Conservation (phyloP, 805 yeast genomes). For the Torulaspora delbrueckii region DNA sequence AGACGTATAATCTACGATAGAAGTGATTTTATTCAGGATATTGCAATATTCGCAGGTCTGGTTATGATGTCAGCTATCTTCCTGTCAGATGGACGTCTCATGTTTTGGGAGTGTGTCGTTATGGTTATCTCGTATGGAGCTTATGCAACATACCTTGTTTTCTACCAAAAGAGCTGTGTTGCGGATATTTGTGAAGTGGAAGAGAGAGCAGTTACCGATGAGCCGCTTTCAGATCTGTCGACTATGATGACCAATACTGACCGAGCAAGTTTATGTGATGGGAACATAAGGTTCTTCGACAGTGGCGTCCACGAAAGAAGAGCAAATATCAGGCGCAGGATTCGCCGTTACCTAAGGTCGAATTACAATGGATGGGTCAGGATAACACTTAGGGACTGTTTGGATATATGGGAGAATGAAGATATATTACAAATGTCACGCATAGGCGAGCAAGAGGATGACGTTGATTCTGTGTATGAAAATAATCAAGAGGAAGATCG, state of each 20-base stretch:
- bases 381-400: constrained; percentile 25
- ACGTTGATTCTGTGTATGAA: constrained; percentile 1
- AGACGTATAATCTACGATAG: constrained; percentile 31
- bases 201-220: neutral
- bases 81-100: constrained; percentile 51
- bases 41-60: constrained; percentile 50
- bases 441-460: constrained; percentile 2
- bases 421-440: constrained; percentile 1
- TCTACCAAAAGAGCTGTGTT: constrained; percentile 17
- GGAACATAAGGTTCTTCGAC: constrained; percentile 17
- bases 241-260: constrained; percentile 11
- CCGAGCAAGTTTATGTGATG: constrained; percentile 1
- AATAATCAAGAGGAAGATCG: constrained; percentile 3
- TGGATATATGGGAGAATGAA: constrained; percentile 30
- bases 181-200: neutral
- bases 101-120: constrained; percentile 49
- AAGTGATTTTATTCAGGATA: constrained; percentile 54
- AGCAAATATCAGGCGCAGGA: constrained; percentile 15
- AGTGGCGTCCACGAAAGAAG: constrained; percentile 18
- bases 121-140: constrained; percentile 53
- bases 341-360: constrained; percentile 23
- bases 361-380: constrained; percentile 28
- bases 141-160: constrained; percentile 51
- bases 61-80: constrained; percentile 48
- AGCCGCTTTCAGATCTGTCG: constrained; percentile 7